phyloP scores from a whole-genome alignment of 257 asterid genomes.

The Solanum piurae region DNA sequence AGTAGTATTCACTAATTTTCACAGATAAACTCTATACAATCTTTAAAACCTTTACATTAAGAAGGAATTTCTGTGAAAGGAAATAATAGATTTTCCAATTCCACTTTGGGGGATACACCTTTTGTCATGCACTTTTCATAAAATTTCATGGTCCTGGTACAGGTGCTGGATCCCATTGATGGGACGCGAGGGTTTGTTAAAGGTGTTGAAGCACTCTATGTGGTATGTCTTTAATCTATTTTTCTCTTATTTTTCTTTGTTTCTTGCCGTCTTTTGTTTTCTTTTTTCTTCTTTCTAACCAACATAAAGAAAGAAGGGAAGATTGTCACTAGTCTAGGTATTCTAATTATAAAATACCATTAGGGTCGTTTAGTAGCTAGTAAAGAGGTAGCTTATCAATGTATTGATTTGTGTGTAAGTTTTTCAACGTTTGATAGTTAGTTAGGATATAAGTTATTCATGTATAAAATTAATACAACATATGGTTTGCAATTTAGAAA shows the following conservation, averaged over 20 bases:
- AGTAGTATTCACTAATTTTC: background rate
- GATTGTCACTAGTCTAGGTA: background rate
- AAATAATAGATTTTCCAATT: background rate
- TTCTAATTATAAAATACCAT: background rate
- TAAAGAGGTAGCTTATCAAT: too few relatives aligned
- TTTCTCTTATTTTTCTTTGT: background rate
- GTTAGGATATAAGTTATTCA: too few relatives aligned
- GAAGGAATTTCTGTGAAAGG: background rate
- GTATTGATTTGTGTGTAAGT: too few relatives aligned
- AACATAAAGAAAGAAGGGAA: background rate
- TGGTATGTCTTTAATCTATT: slow-evolving; percentile 47
- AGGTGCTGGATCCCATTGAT: slow-evolving; percentile 96
- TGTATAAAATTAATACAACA: too few relatives aligned
- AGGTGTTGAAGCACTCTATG: slow-evolving; percentile 84
- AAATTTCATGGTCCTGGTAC: slow-evolving; percentile 9
- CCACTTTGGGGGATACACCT: background rate
- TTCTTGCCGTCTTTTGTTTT: background rate
- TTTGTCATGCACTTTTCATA: background rate
- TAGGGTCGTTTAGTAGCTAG: too few relatives aligned
- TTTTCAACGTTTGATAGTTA: too few relatives aligned
- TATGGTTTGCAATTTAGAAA: too few relatives aligned
- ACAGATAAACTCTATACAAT: background rate
- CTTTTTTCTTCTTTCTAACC: background rate
- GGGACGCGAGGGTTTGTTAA: slow-evolving; percentile 92
- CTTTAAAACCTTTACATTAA: background rate